A percentile compares a stretch with the other conserved stretches of the same genome.
Conservation (phyloP, 768 basidiomycete genomes). For the Mycena chlorophos region DNA sequence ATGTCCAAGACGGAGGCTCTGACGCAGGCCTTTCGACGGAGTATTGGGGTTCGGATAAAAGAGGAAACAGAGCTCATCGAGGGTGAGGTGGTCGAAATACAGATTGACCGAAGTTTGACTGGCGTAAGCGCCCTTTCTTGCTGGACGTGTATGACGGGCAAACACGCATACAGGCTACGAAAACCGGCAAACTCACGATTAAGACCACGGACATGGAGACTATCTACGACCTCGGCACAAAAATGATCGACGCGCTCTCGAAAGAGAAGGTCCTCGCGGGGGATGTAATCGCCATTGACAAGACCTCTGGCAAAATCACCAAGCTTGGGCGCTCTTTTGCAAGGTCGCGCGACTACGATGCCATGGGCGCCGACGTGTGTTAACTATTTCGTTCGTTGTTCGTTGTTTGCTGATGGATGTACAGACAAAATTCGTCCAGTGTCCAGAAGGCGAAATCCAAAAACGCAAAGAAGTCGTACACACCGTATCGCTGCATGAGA, state of each 20-base stretch:
- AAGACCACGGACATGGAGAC: slow-evolving; percentile 99
- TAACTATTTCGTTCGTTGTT: slow-evolving; percentile 5
- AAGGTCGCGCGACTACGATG: slow-evolving; percentile 96
- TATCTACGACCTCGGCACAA: slow-evolving; percentile 95
- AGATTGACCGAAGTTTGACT: slow-evolving; percentile 94
- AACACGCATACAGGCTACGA: slow-evolving; percentile 71
- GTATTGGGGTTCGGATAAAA: slow-evolving; percentile 96
- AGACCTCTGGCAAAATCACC: slow-evolving; percentile 93
- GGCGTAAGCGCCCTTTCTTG: slow-evolving; percentile 59
- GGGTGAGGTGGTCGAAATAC: slow-evolving; percentile 98
- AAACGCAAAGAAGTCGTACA: slow-evolving; percentile 97
- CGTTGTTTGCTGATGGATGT: slow-evolving; percentile 6
- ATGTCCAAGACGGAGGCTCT: slow-evolving; percentile 99
- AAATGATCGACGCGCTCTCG: slow-evolving; percentile 97
- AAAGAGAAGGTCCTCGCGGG: slow-evolving; percentile 97
- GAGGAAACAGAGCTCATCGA: slow-evolving; percentile 98
- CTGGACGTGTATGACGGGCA: not conserved
- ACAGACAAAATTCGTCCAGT: slow-evolving; percentile 97
- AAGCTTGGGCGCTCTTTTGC: slow-evolving; percentile 97
- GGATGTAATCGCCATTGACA: slow-evolving; percentile 96
- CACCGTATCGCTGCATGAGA: slow-evolving; percentile 96
- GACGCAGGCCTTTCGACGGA: slow-evolving; percentile 92
- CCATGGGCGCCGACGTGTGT: slow-evolving; percentile 97
- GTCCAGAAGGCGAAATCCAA: slow-evolving; percentile 97
- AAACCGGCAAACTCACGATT: slow-evolving; percentile 95